These are phyloP conservation scores for Solanum okadae DNA, from an alignment of 257 asterid genomes.

Conservation along the genomic window DNA sequence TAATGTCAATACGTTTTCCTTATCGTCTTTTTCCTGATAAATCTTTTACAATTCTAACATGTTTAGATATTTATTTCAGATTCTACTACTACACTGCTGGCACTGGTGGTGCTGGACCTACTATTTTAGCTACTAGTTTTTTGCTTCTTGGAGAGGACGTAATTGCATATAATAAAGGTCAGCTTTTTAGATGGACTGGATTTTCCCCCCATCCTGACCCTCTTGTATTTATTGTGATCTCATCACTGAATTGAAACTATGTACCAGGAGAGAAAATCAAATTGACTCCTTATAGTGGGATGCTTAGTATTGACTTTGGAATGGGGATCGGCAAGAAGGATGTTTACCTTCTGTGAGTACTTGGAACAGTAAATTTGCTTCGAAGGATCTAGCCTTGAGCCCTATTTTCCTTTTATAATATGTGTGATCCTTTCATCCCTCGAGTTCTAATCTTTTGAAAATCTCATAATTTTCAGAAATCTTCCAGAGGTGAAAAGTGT, in stretches of 20 bases:
- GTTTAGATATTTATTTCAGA: constrained; percentile 27
- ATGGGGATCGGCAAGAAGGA: constrained; percentile 75
- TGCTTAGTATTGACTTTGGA: constrained; percentile 87
- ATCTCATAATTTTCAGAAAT: constrained; percentile 39
- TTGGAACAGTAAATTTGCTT: not conserved
- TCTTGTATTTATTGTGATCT: not conserved
- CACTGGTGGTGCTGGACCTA: constrained; percentile 95
- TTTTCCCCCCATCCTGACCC: not conserved
- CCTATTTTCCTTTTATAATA: not conserved
- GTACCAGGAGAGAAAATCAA: constrained; percentile 59
- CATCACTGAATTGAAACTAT: not conserved
- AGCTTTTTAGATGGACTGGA: not conserved
- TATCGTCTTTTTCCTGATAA: not conserved
- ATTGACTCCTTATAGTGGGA: constrained; percentile 85
- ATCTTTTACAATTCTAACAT: not conserved
- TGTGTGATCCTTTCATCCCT: not conserved
- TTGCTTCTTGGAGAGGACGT: constrained; percentile 96
- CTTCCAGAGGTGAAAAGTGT: constrained; percentile 84
- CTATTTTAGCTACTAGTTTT: constrained; percentile 85
- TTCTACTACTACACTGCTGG: constrained; percentile 96
- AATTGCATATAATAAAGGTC: constrained; percentile 86
- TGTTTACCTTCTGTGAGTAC: constrained; percentile 76
- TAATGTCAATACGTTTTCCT: not conserved
- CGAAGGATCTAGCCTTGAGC: not conserved
- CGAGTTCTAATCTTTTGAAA: not conserved